Base-by-base conservation (phyloP, 2,329 filamentous ascomycete species). In the Hirsutella minnesotensis region DNA sequence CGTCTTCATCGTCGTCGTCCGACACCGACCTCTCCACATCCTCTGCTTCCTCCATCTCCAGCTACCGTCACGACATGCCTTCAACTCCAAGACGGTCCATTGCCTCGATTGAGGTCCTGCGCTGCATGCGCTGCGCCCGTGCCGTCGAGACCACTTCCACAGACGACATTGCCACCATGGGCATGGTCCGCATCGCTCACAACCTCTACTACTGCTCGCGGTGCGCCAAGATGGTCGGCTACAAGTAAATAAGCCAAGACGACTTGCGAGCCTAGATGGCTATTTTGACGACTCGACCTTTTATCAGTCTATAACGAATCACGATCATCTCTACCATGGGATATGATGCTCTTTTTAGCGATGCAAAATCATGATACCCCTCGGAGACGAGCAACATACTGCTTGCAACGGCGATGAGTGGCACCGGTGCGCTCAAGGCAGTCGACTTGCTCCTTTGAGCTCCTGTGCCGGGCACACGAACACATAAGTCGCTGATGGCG, bases 151-250 rank as follows among this genome's bases (percentile, higher is more conserved):
- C 73, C 22, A 78, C 76, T 8, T 70, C 73, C 9, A 77, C 74
- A 27, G 76, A 80, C 57, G 75, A 80, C 58, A 65, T 70, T 40
- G 65, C 62, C 49, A 65, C 72, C 36, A 73, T 66, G 45, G 77
- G 77, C 47, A 82, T 82, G 77, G 71, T 82, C 13, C 70, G 73
- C 53, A 77, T 81, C 47, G 75, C 76, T 2, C 73, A 75, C 58
- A 79, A 79, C 58, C 71, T 81, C 47, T 81, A 81, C 64, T 81
- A 82, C 61, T 81, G 78, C 62, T 67, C 72, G 46, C 69, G 75
- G 30, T 82, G 78, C 56, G 78, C 78, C 46, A 73, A 70, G 55
- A 74, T 77, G 57, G 74, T 78, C 27, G 78, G 77, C 51, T 81
- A 79, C 60, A 75, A 72, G 57, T 80, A 70, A 73, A 52, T 41